Conservation (phyloP, 208 protist species). For the Porcisia deanei region DNA sequence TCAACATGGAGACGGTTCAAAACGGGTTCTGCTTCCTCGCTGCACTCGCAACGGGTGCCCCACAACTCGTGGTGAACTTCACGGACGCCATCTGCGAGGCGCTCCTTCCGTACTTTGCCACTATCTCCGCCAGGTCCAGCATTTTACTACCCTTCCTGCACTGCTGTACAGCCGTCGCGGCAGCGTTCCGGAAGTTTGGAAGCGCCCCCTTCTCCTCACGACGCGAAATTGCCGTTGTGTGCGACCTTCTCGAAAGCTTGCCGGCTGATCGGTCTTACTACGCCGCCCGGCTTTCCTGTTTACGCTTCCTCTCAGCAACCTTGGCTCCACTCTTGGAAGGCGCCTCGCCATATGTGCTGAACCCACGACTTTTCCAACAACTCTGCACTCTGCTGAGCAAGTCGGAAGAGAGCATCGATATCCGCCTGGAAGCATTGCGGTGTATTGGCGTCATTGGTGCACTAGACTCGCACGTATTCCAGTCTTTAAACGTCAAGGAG, state of each 20-base stretch:
- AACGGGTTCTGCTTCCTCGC: conserved; percentile 74
- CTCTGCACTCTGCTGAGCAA: conserved; percentile 65
- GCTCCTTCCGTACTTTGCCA: conserved; percentile 56
- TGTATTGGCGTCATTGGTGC: conserved; percentile 83
- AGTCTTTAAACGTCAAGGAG: conserved; percentile 43
- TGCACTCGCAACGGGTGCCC: conserved; percentile 62
- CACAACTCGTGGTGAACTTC: conserved; percentile 84
- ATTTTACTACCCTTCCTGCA: conserved; percentile 71
- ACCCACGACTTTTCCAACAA: conserved; percentile 69
- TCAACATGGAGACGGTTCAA: conserved; percentile 56
- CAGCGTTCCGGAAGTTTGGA: conserved; percentile 63
- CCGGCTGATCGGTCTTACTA: conserved; percentile 58
- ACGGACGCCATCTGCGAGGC: conserved; percentile 64
- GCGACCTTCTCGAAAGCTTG: conserved; percentile 61
- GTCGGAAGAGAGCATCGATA: conserved; percentile 66
- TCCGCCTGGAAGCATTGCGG: conserved; percentile 77
- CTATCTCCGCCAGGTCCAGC: conserved; percentile 36
- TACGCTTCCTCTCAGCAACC: conserved; percentile 74
- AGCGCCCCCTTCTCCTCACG: conserved; percentile 41
- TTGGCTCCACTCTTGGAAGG: conserved; percentile 66
- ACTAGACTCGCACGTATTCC: conserved; percentile 78
- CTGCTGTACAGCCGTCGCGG: conserved; percentile 72
- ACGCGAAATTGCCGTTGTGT: conserved; percentile 60
- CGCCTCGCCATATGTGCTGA: conserved; percentile 65
- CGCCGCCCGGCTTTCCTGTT: conserved; percentile 57